phyloP scores from a whole-genome alignment of 1,284 basidiomycete genomes.

The Rhodotorula sp. region DNA sequence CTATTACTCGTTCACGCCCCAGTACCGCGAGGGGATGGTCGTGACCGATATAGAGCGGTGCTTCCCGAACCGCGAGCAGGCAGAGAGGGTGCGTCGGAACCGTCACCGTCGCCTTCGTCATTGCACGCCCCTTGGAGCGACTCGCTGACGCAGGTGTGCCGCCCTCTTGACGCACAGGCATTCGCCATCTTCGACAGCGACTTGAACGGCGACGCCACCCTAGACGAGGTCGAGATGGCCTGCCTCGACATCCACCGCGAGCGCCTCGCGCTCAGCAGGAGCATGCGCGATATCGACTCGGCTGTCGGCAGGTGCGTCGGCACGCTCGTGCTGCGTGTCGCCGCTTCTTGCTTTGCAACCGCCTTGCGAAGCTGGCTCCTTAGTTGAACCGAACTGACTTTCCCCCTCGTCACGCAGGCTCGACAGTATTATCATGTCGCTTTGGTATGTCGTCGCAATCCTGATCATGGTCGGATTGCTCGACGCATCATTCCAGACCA shows the following conservation, averaged over 20 bases:
- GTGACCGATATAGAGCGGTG: conserved; percentile 70
- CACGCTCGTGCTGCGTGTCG: not conserved
- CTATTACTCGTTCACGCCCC: conserved; percentile 79
- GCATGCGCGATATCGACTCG: conserved; percentile 86
- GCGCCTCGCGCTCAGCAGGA: conserved; percentile 75
- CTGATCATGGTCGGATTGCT: conserved; percentile 45
- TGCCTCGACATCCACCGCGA: conserved; percentile 81
- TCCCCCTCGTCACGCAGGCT: conserved; percentile 11
- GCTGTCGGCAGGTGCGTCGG: conserved; percentile 63
- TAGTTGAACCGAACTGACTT: not conserved
- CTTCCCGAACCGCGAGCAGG: conserved; percentile 67
- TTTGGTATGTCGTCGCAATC: conserved; percentile 44
- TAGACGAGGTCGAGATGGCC: conserved; percentile 74
- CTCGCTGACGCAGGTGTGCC: no score
- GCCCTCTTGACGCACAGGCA: conserved; percentile 51
- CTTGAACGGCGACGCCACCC: conserved; percentile 69
- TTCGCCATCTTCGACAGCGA: conserved; percentile 83
- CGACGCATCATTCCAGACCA: conserved; percentile 43
- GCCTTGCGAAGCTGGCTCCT: no score
- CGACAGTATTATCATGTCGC: conserved; percentile 45
- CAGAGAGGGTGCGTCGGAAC: conserved; percentile 50
- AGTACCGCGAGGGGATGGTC: conserved; percentile 60
- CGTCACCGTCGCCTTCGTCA: not conserved
- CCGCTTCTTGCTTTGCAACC: no score
- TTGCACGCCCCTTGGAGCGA: no score